Evolutionary conservation across 768 basidiomycete species (phyloP), one percentile per base, ranked within the genome.

Genomic region (Sutorius australiensis): DNA sequence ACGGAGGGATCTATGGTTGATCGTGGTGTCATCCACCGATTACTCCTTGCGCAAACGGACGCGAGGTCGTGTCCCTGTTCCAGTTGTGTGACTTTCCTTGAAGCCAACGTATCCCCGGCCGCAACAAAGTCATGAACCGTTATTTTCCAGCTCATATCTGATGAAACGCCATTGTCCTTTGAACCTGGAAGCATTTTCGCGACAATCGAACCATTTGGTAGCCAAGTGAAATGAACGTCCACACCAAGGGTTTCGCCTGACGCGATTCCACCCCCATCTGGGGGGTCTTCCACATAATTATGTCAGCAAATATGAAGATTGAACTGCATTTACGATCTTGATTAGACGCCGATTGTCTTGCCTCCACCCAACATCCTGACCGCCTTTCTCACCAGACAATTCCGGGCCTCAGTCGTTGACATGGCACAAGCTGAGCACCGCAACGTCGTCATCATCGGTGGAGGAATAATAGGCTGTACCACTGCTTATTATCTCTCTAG

Each of bases 391-490:
- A 24, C 31, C 42, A 32, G 40, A 24, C n/a, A 10, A 9, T 28
- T 49, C n/a, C n/a, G 8, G 19, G 14, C 28, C 31, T 6, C 45
- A 24, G 17, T 16, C 16, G 14, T 7, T 14, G 24, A 34, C 43
- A 70, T 66, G 68, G 46, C 45, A 21, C 55, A 60, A 42, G 27
- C 43, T 2, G 54, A 50, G 19, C 50, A 64, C 38, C 61, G 55
- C 38, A 60, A 81, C 45, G 84, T 94, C 49, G 79, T 89, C 30
- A 81, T 95, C 54, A 77, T 95, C 55, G 92, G 92, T 27, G 92
- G 85, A 19, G 92, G 92, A 0, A 92, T 94, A 59, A 87, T 93
- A 37, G 92, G 92, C 9, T 84, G 86, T 53, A 86, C 86, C 1
- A 88, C 85, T 0, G 90, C 91, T 13, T 93, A 89, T 73, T 92